Evolutionary conservation across 441 rosid genomes (phyloP).

Genomic region (Corymbia citriodora): DNA sequence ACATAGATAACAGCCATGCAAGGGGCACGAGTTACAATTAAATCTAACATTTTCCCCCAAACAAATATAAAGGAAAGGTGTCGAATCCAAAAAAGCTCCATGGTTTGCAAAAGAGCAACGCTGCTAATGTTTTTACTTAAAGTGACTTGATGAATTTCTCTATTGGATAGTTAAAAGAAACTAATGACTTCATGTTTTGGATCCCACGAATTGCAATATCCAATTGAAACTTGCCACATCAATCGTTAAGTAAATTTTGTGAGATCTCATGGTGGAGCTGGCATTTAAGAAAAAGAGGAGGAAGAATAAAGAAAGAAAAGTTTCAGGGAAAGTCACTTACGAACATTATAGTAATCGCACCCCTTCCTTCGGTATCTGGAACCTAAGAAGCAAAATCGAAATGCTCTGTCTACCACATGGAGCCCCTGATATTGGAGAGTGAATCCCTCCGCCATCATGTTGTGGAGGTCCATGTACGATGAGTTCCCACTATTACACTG

Average conservation of each 20-base stretch:
- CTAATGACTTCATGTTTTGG: not conserved
- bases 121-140: not conserved
- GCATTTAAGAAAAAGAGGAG: not conserved
- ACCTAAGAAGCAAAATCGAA: not conserved
- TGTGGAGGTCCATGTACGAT: not conserved
- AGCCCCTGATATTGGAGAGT: accelerated
- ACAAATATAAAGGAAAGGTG: not conserved
- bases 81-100: not conserved
- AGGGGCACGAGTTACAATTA: not conserved
- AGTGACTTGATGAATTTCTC: not conserved
- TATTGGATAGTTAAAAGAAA: not conserved
- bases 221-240: not conserved
- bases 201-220: not conserved
- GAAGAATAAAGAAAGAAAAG: not conserved
- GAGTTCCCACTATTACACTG: not conserved
- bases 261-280: not conserved
- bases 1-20: not conserved
- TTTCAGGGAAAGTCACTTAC: not conserved
- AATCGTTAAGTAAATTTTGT: not conserved
- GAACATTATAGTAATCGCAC: accelerated
- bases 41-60: not conserved
- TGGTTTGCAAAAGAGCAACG: too few species aligned
- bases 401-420: accelerated
- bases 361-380: not conserved
- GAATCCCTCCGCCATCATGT: not conserved